Evolutionary conservation across 192 early-diverging fungal species (phyloP).

Genomic region (Coemansia asiatica): DNA sequence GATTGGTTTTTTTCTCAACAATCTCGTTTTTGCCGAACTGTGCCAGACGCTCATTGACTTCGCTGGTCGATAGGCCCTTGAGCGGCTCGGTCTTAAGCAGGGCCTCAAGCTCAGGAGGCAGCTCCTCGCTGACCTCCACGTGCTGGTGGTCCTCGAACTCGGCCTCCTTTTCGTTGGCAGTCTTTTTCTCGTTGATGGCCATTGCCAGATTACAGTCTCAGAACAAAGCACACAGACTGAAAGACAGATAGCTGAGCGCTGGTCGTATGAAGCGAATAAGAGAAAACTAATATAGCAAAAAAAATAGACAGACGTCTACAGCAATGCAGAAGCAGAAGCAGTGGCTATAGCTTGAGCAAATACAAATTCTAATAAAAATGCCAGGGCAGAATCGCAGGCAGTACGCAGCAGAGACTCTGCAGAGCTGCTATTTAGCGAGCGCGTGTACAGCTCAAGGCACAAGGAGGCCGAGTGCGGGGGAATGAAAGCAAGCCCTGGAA

Average conservation of each 20-base stretch:
- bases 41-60: conserved; percentile 70
- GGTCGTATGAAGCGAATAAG: not conserved
- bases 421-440: not conserved
- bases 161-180: conserved; percentile 48
- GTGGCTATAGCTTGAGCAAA: not conserved
- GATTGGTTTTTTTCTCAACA: conserved; percentile 82
- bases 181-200: conserved; percentile 35
- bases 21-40: conserved; percentile 82
- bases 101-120: conserved; percentile 78
- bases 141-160: conserved; percentile 73
- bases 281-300: not conserved
- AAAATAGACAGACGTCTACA: not conserved
- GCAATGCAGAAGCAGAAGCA: not conserved
- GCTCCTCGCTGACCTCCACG: conserved; percentile 72
- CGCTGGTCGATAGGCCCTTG: conserved; percentile 71
- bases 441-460: not conserved
- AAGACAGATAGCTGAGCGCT: not conserved
- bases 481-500: not conserved
- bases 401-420: not conserved
- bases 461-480: not conserved
- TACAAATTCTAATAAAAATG: too few relatives aligned
- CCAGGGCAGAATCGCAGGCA: not conserved
- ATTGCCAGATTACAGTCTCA: conserved; percentile 1
- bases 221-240: not conserved
- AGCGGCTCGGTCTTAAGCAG: conserved; percentile 80